phyloP scores from a whole-genome alignment of 1,284 basidiomycete genomes.

The Vanrija sp. region DNA sequence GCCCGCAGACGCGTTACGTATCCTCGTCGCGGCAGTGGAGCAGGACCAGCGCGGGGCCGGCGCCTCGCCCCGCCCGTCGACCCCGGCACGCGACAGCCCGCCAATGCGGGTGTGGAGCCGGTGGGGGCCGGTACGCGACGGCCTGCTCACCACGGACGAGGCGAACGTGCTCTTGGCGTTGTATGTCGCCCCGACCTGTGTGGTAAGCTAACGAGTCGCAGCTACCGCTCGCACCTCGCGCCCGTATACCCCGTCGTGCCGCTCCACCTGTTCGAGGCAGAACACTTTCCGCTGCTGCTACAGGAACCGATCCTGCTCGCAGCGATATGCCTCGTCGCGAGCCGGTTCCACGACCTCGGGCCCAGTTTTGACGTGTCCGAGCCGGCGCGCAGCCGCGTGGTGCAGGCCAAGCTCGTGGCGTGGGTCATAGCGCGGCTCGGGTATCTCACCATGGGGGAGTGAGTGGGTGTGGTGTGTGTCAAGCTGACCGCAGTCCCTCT shows the following conservation, averaged over 20 bases:
- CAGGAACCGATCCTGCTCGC: slow-evolving; percentile 13
- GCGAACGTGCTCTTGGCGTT: slow-evolving; percentile 8
- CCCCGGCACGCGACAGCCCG: not conserved
- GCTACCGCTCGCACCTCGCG: slow-evolving; percentile 11
- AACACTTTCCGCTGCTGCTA: slow-evolving; percentile 8
- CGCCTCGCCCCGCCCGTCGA: slow-evolving; percentile 14
- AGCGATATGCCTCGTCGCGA: slow-evolving; percentile 9
- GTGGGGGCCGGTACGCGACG: slow-evolving; percentile 20
- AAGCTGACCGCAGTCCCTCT: slow-evolving; percentile 1
- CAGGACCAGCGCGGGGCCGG: slow-evolving; percentile 9
- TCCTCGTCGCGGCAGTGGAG: slow-evolving; percentile 13
- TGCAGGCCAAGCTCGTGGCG: slow-evolving; percentile 11
- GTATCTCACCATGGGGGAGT: slow-evolving; percentile 16
- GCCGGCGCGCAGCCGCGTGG: slow-evolving; percentile 5
- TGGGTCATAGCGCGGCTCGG: slow-evolving; percentile 14
- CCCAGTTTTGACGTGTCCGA: slow-evolving; percentile 4
- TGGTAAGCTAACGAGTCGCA: not conserved
- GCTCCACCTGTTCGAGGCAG: slow-evolving; percentile 7
- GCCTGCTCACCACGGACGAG: slow-evolving; percentile 17
- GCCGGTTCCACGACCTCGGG: slow-evolving; percentile 16
- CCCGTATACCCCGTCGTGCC: slow-evolving; percentile 12
- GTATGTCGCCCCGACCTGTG: slow-evolving; percentile 1
- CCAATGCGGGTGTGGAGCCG: slow-evolving; percentile 6
- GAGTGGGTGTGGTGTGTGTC: not conserved
- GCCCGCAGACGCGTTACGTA: slow-evolving; percentile 18